These are phyloP conservation scores for Akanthomyces uredinophilus DNA, from an alignment of 2,329 filamentous ascomycete genomes.

Conservation along the genomic window DNA sequence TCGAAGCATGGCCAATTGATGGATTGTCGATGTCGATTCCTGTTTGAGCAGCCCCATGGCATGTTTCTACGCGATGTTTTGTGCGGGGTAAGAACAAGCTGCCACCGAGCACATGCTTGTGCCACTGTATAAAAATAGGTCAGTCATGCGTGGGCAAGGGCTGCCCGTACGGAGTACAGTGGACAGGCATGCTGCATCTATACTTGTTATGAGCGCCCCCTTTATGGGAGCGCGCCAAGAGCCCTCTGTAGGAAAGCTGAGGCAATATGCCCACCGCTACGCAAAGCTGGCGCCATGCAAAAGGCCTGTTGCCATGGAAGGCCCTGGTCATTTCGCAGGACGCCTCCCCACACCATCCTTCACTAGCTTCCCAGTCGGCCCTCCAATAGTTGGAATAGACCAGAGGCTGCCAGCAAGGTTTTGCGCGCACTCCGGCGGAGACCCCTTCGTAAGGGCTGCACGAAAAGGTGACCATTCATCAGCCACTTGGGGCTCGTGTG, in stretches of 20 bases:
- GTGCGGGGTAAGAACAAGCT: background rate
- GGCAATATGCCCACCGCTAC: background rate
- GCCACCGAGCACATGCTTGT: background rate
- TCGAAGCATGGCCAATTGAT: background rate
- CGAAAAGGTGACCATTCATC: background rate
- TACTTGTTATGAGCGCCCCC: background rate
- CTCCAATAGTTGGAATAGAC: background rate
- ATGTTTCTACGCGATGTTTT: background rate
- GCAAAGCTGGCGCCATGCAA: background rate
- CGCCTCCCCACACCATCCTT: conserved; percentile 5
- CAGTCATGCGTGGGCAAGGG: background rate
- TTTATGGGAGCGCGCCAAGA: background rate
- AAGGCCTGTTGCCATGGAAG: background rate
- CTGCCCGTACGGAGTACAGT: background rate
- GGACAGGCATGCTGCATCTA: background rate
- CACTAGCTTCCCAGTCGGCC: background rate
- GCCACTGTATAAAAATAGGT: background rate
- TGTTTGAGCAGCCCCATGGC: background rate
- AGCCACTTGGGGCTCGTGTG: background rate
- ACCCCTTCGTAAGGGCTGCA: conserved; percentile 9
- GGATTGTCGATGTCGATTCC: background rate
- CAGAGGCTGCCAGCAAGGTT: background rate
- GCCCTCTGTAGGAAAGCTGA: background rate
- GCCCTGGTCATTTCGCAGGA: background rate
- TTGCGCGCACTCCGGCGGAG: background rate